Conservation (phyloP, 2,329 filamentous ascomycete genomes). For the Trichoderma harzianum region DNA sequence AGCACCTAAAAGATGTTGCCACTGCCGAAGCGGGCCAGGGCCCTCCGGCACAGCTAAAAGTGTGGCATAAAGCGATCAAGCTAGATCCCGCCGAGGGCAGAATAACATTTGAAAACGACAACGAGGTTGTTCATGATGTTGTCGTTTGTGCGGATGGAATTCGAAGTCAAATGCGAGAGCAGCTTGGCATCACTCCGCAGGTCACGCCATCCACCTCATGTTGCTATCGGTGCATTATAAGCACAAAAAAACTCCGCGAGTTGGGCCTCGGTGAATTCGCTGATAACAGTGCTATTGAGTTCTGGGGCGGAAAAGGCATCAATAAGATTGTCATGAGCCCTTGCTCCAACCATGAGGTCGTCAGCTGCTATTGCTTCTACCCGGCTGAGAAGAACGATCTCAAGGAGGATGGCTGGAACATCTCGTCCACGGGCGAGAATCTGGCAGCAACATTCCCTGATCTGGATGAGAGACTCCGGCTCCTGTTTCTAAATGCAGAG, state of each 20-base stretch:
- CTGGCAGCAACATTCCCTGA: conserved; percentile 55
- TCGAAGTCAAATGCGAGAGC: conserved; percentile 53
- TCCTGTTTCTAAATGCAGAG: conserved; percentile 53
- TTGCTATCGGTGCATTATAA: conserved; percentile 60
- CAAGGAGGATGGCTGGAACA: conserved; percentile 53
- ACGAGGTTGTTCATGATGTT: conserved; percentile 48
- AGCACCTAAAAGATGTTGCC: conserved; percentile 57
- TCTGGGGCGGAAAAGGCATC: conserved; percentile 60
- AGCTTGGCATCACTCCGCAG: conserved; percentile 53
- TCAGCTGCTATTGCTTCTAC: conserved; percentile 67
- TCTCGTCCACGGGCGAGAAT: conserved; percentile 48
- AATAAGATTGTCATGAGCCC: conserved; percentile 65
- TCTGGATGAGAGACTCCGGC: conserved; percentile 52
- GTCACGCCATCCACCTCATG: conserved; percentile 52
- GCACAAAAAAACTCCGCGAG: conserved; percentile 49
- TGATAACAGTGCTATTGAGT: conserved; percentile 55
- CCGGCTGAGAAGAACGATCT: conserved; percentile 56
- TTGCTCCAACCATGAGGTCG: conserved; percentile 57
- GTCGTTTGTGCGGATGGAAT: conserved; percentile 61
- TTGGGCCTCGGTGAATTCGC: conserved; percentile 57
- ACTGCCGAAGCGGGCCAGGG: conserved; percentile 49
- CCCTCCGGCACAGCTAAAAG: conserved; percentile 45
- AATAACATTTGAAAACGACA: conserved; percentile 50
- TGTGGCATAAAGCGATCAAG: conserved; percentile 49
- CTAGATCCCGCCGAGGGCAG: conserved; percentile 49